Evolutionary conservation across 495 filamentous ascomycete genomes (phyloP).

Genomic region (Cercophora samala): DNA sequence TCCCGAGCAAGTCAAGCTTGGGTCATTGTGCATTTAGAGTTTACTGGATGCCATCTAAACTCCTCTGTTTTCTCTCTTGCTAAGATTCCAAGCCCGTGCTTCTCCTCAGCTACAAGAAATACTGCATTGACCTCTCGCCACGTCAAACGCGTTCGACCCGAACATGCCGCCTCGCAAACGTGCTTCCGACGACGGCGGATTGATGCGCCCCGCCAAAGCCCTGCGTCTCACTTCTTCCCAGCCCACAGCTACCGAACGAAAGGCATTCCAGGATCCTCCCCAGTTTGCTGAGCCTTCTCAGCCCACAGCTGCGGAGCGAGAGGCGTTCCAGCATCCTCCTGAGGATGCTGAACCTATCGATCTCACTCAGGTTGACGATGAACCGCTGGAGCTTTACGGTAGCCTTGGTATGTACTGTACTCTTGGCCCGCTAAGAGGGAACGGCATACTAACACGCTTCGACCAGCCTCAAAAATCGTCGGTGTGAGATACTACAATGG

Average conservation of each 20-base stretch:
- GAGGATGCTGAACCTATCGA: constrained; percentile 37
- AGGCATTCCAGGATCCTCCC: constrained; percentile 5
- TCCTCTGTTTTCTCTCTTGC: not conserved
- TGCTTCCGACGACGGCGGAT: not conserved
- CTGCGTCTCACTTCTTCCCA: not conserved
- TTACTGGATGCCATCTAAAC: not conserved
- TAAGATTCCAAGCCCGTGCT: not conserved
- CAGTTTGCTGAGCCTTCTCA: constrained; percentile 27
- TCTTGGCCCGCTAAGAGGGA: not conserved
- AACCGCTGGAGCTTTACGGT: constrained; percentile 53
- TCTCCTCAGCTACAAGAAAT: not conserved
- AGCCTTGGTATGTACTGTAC: constrained; percentile 31
- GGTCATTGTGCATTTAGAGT: not conserved
- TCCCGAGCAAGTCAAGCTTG: too few relatives aligned
- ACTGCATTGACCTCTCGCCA: not conserved
- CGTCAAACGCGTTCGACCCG: not conserved
- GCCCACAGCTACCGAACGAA: not conserved
- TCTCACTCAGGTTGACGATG: constrained; percentile 50
- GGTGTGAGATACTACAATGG: constrained; percentile 78
- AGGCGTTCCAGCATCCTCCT: constrained; percentile 4
- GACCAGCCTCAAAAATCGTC: constrained; percentile 60
- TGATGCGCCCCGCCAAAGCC: not conserved
- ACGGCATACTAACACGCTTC: not conserved
- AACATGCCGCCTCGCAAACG: constrained; percentile 6
- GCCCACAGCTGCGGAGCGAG: not conserved